Evolutionary conservation across 1,284 basidiomycete genomes (phyloP).

Genomic region (Puccinia triticina): DNA sequence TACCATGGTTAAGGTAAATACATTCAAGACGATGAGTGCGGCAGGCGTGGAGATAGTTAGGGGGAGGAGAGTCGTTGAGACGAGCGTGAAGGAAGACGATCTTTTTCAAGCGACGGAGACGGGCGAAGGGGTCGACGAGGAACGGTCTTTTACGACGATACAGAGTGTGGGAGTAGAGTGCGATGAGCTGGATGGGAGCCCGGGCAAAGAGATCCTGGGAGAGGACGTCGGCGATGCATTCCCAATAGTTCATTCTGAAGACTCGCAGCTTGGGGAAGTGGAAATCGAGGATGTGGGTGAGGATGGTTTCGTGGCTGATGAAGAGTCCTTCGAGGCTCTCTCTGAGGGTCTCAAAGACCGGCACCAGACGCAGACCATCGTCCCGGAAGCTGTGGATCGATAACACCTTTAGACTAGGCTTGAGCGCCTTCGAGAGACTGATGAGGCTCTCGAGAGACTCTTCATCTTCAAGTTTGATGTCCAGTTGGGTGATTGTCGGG

Average conservation of each 20-base stretch:
- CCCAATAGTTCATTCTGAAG: constrained; percentile 43
- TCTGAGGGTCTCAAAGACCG: constrained; percentile 31
- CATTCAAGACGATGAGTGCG: constrained; percentile 1
- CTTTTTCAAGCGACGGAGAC: constrained; percentile 1
- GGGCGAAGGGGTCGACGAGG: constrained; percentile 15
- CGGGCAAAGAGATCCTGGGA: constrained; percentile 18
- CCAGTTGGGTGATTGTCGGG: constrained; percentile 28
- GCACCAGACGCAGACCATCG: constrained; percentile 24
- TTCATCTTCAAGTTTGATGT: constrained; percentile 16
- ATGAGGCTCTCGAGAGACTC: constrained; percentile 23
- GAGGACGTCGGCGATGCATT: constrained; percentile 32
- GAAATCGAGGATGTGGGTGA: constrained; percentile 32
- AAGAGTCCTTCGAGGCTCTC: constrained; percentile 40
- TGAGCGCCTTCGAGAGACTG: constrained; percentile 28
- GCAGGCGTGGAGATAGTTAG: constrained; percentile 9
- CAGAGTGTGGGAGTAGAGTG: constrained; percentile 46
- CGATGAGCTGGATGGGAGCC: constrained; percentile 30
- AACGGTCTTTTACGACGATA: constrained; percentile 20
- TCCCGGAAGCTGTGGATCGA: constrained; percentile 37
- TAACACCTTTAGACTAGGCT: constrained; percentile 34
- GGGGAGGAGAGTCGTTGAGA: constrained; percentile 30
- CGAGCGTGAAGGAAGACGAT: constrained; percentile 46
- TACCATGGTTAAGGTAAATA: constrained; percentile 36
- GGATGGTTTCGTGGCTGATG: constrained; percentile 27
- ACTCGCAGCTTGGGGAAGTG: constrained; percentile 32